Base-by-base conservation (phyloP, 1,284 basidiomycete species). In the Sutorius eximius region DNA sequence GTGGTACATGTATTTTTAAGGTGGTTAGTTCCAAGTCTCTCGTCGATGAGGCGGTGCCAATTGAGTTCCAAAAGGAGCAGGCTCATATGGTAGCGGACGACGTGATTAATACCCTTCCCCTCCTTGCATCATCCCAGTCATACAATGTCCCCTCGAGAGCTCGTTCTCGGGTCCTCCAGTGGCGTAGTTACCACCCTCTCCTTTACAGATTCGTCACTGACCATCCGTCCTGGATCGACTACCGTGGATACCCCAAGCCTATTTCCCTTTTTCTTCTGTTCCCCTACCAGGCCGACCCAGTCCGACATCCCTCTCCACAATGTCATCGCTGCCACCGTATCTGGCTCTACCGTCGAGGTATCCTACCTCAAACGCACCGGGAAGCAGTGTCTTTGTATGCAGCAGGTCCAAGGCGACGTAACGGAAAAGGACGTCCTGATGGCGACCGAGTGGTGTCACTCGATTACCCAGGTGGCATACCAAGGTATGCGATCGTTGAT, bases 381-480 rank as follows among this genome's bases (percentile, higher is more conserved):
- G 52, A 74, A 73, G 34, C 68, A 66, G 8, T 59, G 61, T n/a
- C 66, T 78, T 10, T 61, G 64, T 11, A 71, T 86, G 49, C 63
- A 74, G 11, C 74, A 77, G 24, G 49, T 79, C 34, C 71, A 70
- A 8, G 83, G 82, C 2, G 63, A 64, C 5, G 75, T 83, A 3
- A 55, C 73, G 27, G 71, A 71, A 9, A 65, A 65, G 5, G 67
- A 78, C 54, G 64, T 66, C 24, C 60, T 62, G 32, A 67, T 70
- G 7, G 82, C 81, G 2, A 65, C 75, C 45, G 71, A 77, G 56
- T 93, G 89, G 85, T 77, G 80, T 9, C 73, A 77, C 44, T 68
- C 71, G 5, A 68, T 87, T 20, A 82, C 88, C 77, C 66, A 74
- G 9, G 70, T 75, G 15, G 80, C 86, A 11, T 93, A 93, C 67